Conservation (phyloP, 306 rosid species). For the Prunus fruticosa region DNA sequence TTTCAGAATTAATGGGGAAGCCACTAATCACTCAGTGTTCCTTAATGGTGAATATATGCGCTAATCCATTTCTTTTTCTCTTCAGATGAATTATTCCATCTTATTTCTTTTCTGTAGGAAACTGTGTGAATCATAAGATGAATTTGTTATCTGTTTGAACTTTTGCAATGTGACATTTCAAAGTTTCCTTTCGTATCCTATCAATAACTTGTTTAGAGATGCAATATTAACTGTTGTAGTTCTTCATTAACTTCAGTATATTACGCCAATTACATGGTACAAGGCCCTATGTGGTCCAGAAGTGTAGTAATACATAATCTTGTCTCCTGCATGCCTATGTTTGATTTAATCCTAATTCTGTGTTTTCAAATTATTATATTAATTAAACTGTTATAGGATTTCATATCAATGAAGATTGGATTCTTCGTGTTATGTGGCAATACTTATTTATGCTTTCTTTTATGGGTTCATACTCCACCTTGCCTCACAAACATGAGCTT, state of each 20-base stretch:
- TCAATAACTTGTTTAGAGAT: background rate
- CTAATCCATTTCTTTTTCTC: background rate
- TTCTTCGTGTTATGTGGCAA: too few relatives aligned
- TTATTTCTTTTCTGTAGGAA: background rate
- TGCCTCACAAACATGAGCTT: too few relatives aligned
- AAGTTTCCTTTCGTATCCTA: background rate
- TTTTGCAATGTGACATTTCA: background rate
- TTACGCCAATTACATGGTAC: background rate
- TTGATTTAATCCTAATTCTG: background rate
- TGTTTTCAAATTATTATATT: too few relatives aligned
- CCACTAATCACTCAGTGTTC: background rate
- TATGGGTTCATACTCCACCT: too few relatives aligned
- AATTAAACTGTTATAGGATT: too few relatives aligned
- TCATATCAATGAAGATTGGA: too few relatives aligned
- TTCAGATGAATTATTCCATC: background rate
- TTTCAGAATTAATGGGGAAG: background rate
- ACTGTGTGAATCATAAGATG: background rate
- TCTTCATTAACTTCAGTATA: too few relatives aligned
- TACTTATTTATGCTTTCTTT: too few relatives aligned
- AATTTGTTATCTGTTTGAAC: background rate
- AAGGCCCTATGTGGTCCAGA: background rate
- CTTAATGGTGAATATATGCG: background rate
- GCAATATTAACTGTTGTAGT: background rate
- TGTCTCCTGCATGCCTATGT: too few relatives aligned
- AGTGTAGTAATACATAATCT: too few relatives aligned